These are phyloP conservation scores for Cutaneotrichosporon sp. DNA, from an alignment of 1,284 basidiomycete genomes.

Conservation along the genomic window DNA sequence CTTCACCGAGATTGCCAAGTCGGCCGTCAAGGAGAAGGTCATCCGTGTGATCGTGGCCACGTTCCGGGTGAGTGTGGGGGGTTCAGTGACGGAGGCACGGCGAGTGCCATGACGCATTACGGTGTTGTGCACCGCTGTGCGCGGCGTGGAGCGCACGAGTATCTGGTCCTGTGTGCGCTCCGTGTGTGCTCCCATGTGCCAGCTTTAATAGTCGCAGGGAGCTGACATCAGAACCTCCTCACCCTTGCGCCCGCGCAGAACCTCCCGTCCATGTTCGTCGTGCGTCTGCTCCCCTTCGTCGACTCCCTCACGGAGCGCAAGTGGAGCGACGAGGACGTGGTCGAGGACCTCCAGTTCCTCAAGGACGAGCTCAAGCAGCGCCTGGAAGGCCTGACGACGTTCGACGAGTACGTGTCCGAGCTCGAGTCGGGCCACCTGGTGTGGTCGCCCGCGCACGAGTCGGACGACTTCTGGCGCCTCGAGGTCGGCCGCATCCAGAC, in stretches of 20 bases:
- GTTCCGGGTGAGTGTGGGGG: conserved; percentile 64
- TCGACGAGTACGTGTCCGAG: conserved; percentile 93
- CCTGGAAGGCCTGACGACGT: conserved; percentile 81
- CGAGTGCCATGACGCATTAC: too few species aligned
- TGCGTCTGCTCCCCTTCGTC: conserved; percentile 79
- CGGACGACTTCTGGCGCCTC: conserved; percentile 97
- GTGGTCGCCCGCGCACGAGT: conserved; percentile 94
- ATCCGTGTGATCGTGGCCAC: conserved; percentile 93
- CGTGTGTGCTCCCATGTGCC: not conserved
- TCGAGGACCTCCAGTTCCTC: conserved; percentile 86
- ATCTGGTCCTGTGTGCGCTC: too few species aligned
- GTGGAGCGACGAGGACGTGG: conserved; percentile 91
- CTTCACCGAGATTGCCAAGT: conserved; percentile 81
- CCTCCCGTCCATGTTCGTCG: conserved; percentile 88
- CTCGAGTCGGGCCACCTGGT: conserved; percentile 84
- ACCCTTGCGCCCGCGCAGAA: conserved; percentile 63
- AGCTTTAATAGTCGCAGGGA: not conserved
- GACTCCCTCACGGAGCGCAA: conserved; percentile 82
- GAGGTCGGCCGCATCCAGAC: conserved; percentile 86
- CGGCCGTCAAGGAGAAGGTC: conserved; percentile 95
- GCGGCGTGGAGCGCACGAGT: too few species aligned
- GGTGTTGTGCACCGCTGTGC: not conserved
- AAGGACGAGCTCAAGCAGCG: conserved; percentile 75
- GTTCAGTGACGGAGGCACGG: not conserved
- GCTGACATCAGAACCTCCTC: conserved; percentile 71